Conservation (phyloP, 345 rosid genomes). For the Eutrema yunnanense region DNA sequence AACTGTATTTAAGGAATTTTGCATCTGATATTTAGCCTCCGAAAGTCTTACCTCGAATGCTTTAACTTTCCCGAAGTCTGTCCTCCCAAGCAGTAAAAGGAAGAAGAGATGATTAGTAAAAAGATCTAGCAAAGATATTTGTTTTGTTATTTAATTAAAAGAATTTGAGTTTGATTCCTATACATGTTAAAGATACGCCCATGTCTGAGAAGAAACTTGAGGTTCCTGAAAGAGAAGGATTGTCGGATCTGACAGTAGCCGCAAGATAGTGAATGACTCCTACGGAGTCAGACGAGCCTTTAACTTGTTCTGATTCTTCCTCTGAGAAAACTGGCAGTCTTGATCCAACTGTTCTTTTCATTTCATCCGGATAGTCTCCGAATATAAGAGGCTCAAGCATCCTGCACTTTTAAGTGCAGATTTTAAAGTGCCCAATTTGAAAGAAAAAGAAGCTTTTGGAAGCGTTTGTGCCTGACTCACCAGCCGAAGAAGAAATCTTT, state of each 20-base stretch:
- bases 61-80: background rate
- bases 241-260: background rate
- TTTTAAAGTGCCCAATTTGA: background rate
- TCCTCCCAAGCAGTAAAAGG: background rate
- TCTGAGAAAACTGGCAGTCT: background rate
- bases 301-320: background rate
- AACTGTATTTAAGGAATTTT: background rate
- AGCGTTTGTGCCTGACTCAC: background rate
- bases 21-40: background rate
- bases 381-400: background rate
- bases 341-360: background rate
- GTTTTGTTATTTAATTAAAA: background rate
- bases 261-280: background rate
- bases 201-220: background rate
- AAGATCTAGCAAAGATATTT: background rate
- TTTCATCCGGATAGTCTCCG: background rate
- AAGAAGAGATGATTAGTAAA: background rate
- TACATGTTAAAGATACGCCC: background rate
- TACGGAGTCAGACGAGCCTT: background rate
- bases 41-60: background rate
- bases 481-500: background rate
- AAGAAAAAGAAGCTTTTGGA: background rate
- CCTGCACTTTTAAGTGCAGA: background rate
- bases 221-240: background rate
- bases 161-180: background rate